Percentiles rank a stretch among this genome's conserved stretches.
Evolutionary conservation across 225 moss, liverwort and hornwort genomes (phyloP).

Genomic region (Pseudoscleropodium purum): DNA sequence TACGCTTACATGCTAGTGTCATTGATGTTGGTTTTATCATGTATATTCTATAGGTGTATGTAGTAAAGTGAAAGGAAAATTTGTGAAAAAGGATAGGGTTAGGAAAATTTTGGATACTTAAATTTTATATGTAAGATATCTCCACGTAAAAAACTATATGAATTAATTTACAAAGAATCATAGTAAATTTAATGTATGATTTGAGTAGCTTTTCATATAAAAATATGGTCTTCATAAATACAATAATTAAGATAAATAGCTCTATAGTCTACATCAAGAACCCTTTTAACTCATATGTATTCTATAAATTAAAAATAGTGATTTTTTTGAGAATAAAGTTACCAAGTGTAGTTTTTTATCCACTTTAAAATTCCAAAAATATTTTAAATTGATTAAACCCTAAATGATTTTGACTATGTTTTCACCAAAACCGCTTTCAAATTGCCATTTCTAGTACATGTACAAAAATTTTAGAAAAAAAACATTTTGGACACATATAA

Average conservation of each 20-base stretch:
- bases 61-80: neutral
- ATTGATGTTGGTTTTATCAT: too few species aligned
- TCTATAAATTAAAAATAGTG: neutral
- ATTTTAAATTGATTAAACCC: too few species aligned
- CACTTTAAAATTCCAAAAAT: neutral
- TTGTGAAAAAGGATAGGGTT: fast-evolving
- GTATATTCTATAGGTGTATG: too few species aligned
- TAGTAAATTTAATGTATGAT: fast-evolving
- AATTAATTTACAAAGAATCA: neutral
- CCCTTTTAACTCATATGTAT: neutral
- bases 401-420: too few species aligned
- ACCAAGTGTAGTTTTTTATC: neutral
- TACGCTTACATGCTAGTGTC: too few species aligned
- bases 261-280: neutral
- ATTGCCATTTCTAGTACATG: too few species aligned
- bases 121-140: neutral
- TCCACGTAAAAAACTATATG: neutral
- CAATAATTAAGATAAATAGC: neutral
- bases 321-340: neutral
- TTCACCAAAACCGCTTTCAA: too few species aligned
- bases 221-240: neutral
- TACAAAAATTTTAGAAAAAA: too few species aligned
- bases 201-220: neutral
- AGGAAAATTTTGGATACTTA: neutral
- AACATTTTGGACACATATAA: too few species aligned